Percentiles rank a stretch among this genome's conserved stretches.
Conservation (phyloP, 148 eudicot species). For the Rheum nobile region DNA sequence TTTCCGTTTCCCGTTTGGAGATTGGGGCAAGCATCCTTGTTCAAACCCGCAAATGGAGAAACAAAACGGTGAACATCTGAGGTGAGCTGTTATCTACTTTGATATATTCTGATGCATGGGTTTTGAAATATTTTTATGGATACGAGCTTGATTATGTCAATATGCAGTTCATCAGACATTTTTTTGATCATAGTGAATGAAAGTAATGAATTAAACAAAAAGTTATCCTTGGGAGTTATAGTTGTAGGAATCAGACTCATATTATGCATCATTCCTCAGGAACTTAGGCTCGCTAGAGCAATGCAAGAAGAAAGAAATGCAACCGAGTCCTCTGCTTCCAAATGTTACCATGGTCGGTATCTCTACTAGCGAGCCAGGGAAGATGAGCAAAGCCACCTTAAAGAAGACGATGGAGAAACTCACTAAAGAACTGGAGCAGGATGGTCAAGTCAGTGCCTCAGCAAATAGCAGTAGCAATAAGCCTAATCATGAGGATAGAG, state of each 20-base stretch:
- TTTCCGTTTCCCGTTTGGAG: conserved; percentile 51
- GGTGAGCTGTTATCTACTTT: conserved; percentile 18
- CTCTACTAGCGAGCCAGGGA: conserved; percentile 62
- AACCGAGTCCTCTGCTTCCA: conserved; percentile 58
- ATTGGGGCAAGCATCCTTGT: conserved; percentile 65
- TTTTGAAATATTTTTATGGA: too few relatives aligned
- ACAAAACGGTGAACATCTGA: conserved; percentile 24
- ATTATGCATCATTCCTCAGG: conserved; percentile 15
- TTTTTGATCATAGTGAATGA: too few relatives aligned
- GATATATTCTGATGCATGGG: background rate
- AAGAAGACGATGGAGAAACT: conserved; percentile 82
- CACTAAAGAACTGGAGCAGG: conserved; percentile 64
- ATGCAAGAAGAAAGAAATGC: conserved; percentile 23
- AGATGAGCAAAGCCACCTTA: conserved; percentile 55
- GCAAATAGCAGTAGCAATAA: conserved; percentile 16
- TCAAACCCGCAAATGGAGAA: conserved; percentile 27
- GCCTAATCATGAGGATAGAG: conserved; percentile 40
- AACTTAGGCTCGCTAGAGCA: conserved; percentile 16
- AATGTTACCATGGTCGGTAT: conserved; percentile 89
- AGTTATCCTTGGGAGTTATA: background rate
- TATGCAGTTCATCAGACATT: too few relatives aligned
- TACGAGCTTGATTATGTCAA: too few relatives aligned
- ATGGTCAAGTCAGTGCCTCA: conserved; percentile 26
- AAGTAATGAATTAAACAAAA: background rate
- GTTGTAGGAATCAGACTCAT: background rate